These are phyloP conservation scores for Lantana camara DNA, from an alignment of 257 asterid species.

Conservation along the genomic window DNA sequence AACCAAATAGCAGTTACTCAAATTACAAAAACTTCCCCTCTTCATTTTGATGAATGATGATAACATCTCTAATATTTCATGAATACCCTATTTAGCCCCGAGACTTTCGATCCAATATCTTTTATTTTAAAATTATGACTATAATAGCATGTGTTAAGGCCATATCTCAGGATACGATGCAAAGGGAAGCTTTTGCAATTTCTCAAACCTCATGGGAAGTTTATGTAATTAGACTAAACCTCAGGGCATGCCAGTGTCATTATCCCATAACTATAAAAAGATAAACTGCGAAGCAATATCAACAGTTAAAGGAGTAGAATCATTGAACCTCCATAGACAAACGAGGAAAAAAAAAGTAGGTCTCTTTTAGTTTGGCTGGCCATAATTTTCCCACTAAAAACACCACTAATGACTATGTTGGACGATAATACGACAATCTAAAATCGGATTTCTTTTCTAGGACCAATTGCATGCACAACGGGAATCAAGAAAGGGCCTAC, in stretches of 20 bases:
- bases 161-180: too few relatives aligned
- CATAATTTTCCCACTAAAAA: conserved; percentile 53
- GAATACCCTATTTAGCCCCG: too few relatives aligned
- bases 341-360: conserved; percentile 29
- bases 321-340: conserved; percentile 37
- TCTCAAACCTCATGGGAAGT: too few relatives aligned
- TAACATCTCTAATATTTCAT: too few relatives aligned
- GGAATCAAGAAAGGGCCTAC: conserved; percentile 47
- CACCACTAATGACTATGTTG: conserved; percentile 59
- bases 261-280: conserved; percentile 4
- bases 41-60: not conserved
- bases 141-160: too few relatives aligned
- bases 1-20: not conserved
- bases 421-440: conserved; percentile 45
- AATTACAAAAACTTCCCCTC: too few relatives aligned
- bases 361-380: conserved; percentile 54
- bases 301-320: conserved; percentile 26
- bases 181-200: too few relatives aligned
- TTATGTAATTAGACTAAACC: too few relatives aligned
- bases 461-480: conserved; percentile 41
- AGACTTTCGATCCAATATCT: too few relatives aligned
- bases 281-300: conserved; percentile 27
- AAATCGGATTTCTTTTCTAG: conserved; percentile 35
- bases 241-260: too few relatives aligned
- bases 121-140: too few relatives aligned